Base-by-base conservation (phyloP, 176 grass and related monocot species). In the Echinochloa phyllopogon region DNA sequence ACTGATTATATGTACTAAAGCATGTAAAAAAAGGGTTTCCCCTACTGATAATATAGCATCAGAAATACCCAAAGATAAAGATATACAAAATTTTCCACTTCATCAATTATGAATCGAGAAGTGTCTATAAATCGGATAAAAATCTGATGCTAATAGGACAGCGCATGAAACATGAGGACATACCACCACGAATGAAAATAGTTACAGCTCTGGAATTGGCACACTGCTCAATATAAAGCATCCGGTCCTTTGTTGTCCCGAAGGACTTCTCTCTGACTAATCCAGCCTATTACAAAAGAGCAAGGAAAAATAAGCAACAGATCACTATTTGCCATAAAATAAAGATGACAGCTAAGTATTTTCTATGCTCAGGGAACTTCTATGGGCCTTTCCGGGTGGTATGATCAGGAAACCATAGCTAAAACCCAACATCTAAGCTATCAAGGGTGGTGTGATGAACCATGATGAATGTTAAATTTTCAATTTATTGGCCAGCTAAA, bases 191-290 rank as follows among this genome's bases (percentile, higher is more conserved):
- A 74, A 98, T 92, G 72, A 95, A 95, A 66, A 98, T 92, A 47
- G 96, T 98, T 41, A 98, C 93, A 77, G 91, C 96, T 82, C 91
- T 91, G 24, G 93, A 94, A 81, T 98, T 95, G 42, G 93, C 93
- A 92, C 93, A 93, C 5, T 90, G 61, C 63, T 98, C 96, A 25
- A 98, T 98, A 69, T 92, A 95, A 55, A 98, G 82, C 96, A 98
- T 94, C 39, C 87, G 85, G 42, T 98, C 89, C 68, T 94, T 95
- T 25, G 91, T 98, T 43, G 96, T 98, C 71, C 93, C 93, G 40
- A 98, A 98, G 63, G 90, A 91, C 63, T 90, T 94, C 76, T 89
- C 96, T 83, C 91, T 93, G 65, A 98, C 96, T 63, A 98, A 75
- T 78, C 96, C 96, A 93, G 93, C 93, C 96, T 98, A 82, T 65